Evolutionary conservation across 352 stramenopile species (phyloP), one percentile per base, ranked within the genome.

Genomic region (Phytophthora uliginosa): DNA sequence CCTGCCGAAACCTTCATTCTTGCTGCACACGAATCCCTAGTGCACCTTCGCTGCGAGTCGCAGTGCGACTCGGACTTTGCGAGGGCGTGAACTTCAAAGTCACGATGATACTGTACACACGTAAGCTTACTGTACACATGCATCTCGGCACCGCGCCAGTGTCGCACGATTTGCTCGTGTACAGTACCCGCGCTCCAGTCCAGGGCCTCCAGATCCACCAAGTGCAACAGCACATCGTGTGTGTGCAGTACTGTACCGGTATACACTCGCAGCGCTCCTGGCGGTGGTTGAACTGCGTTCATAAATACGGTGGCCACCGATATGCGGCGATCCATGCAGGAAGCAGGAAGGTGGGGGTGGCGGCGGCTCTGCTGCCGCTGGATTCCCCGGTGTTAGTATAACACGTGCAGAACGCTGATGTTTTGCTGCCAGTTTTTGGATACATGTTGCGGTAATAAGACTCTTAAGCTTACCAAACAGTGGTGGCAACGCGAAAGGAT

Each of bases 101-200:
- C 26, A 31, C 26, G 26, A 31, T 31, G 26, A 31, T 31, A 31
- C 2, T 31, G 26, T 31, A 31, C 26, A 28, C 26, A 28, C 26
- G 26, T 28, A 28, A 28, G 26, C 26, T 28, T 28, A 28, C 26
- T 28, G 26, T 28, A 28, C n/a, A 28, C 26, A 52, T 15, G 26
- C 51, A 48, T 34, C 48, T 48, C 42, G 51, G 18, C 59, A 48
- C 36, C 58, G 18, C 24, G 48, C 48, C 18, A 42, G 20, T 73
- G 51, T 69, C 66, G 28, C 59, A 73, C 51, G 52, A 69, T 40
- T 18, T 48, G 48, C 17, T 38, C 26, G n/a, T n/a, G 33, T n/a
- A n/a, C 20, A 3, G 20, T 22, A 64, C 7, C 42, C 26, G 8
- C 7, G 58, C 12, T 57, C 45, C 4, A 48, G n/a, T 48, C 15